Evolutionary conservation across 1,284 basidiomycete species (phyloP).

Genomic region (Puccinia horiana): DNA sequence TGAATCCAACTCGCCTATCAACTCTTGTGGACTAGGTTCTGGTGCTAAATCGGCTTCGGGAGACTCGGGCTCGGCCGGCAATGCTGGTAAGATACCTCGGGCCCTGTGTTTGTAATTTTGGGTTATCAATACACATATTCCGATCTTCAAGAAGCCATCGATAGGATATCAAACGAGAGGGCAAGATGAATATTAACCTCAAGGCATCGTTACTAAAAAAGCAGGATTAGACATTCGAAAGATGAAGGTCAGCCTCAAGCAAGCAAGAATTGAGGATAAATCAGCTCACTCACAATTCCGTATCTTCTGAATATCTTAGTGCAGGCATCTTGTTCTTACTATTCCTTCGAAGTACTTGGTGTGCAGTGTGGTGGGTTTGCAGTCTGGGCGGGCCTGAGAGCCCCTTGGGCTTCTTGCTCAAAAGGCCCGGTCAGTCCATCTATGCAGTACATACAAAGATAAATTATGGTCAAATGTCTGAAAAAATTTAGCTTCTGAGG

Average conservation of each 20-base stretch:
- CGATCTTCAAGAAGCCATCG: not conserved
- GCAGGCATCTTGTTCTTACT: slow-evolving; percentile 25
- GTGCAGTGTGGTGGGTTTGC: not conserved
- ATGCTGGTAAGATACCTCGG: slow-evolving; percentile 40
- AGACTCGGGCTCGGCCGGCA: slow-evolving; percentile 23
- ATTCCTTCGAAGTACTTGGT: not conserved
- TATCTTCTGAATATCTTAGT: slow-evolving; percentile 38
- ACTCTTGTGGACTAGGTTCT: not conserved
- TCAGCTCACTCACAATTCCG: slow-evolving; percentile 26
- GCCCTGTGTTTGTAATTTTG: slow-evolving; percentile 22
- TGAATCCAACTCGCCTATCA: not conserved
- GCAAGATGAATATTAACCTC: not conserved
- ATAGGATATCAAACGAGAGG: not conserved
- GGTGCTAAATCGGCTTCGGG: not conserved
- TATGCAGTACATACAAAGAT: too few relatives aligned
- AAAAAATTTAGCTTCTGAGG: too few relatives aligned
- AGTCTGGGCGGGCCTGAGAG: not conserved
- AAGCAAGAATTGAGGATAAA: not conserved
- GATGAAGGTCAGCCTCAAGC: not conserved
- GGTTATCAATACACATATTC: not conserved
- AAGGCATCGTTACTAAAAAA: not conserved
- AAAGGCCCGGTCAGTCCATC: too few relatives aligned
- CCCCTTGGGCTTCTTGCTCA: too few relatives aligned
- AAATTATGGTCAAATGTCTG: too few relatives aligned
- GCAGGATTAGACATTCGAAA: too few relatives aligned